These are phyloP conservation scores for Trichoderma semiorbis DNA, from an alignment of 2,329 filamentous ascomycete genomes.

Conservation along the genomic window DNA sequence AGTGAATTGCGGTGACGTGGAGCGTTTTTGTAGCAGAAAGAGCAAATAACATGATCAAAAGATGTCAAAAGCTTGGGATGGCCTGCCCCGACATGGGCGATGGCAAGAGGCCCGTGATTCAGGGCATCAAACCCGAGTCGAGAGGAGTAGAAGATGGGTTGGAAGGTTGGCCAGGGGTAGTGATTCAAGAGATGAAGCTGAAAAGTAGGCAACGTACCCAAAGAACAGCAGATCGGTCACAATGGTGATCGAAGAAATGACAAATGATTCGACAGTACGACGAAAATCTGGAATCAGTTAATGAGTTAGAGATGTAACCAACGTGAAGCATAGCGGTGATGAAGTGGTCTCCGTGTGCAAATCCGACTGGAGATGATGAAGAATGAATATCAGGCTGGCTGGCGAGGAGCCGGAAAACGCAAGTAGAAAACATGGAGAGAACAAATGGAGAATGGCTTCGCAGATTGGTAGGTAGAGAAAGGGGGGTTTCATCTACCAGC, in stretches of 20 bases:
- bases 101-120: background rate
- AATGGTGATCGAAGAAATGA: conserved; percentile 29
- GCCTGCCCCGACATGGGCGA: too few relatives aligned
- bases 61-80: too few relatives aligned
- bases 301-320: background rate
- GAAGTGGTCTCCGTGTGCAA: background rate
- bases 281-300: conserved; percentile 28
- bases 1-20: background rate
- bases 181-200: background rate
- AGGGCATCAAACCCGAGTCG: background rate
- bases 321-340: background rate
- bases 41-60: background rate
- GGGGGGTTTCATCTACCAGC: background rate
- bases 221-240: conserved; percentile 33
- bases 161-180: too few relatives aligned
- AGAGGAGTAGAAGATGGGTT: background rate
- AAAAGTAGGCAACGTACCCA: conserved; percentile 25
- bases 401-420: background rate
- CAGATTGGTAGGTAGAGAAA: background rate
- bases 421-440: background rate
- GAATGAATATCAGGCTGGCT: background rate
- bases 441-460: background rate
- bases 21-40: background rate
- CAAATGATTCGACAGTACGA: conserved; percentile 29
- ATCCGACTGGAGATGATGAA: background rate